phyloP scores from a whole-genome alignment of 2,329 filamentous ascomycete genomes.

The Ophiosphaerella herpotricha region DNA sequence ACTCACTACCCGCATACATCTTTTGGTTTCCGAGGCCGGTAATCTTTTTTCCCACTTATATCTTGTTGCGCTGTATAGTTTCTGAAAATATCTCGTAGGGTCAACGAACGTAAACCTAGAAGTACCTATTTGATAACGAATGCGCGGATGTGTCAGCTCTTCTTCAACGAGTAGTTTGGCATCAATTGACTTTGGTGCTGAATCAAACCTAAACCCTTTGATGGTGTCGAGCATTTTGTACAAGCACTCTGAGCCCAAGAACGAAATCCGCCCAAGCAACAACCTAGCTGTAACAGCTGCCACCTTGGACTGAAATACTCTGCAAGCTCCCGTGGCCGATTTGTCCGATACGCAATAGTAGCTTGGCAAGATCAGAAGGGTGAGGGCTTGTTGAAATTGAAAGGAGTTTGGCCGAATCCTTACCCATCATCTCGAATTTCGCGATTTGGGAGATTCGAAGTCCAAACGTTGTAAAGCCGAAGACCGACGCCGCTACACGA shows the following conservation, averaged over 20 bases:
- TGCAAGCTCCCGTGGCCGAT: conserved; percentile 1
- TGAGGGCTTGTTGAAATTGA: background rate
- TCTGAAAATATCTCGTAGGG: no score
- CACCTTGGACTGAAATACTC: conserved; percentile 1
- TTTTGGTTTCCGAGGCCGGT: no score
- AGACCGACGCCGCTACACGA: conserved; percentile 4
- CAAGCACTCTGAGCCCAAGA: conserved; percentile 7
- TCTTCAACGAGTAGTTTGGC: no score
- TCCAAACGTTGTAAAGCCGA: conserved; percentile 5
- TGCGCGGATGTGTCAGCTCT: no score
- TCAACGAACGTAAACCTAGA: no score
- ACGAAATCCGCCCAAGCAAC: conserved; percentile 6
- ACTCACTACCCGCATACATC: no score
- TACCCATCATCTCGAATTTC: background rate
- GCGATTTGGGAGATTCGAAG: conserved; percentile 4
- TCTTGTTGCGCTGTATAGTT: no score
- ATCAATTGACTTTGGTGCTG: no score
- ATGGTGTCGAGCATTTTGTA: background rate
- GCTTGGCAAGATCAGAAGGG: conserved; percentile 4
- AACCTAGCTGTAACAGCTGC: conserved; percentile 5
- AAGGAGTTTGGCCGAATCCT: background rate
- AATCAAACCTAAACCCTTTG: no score
- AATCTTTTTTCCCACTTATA: no score
- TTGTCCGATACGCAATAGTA: background rate
- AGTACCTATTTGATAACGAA: no score